Base-by-base conservation (phyloP, 768 basidiomycete species). In the Hortiboletus flavorubellus region DNA sequence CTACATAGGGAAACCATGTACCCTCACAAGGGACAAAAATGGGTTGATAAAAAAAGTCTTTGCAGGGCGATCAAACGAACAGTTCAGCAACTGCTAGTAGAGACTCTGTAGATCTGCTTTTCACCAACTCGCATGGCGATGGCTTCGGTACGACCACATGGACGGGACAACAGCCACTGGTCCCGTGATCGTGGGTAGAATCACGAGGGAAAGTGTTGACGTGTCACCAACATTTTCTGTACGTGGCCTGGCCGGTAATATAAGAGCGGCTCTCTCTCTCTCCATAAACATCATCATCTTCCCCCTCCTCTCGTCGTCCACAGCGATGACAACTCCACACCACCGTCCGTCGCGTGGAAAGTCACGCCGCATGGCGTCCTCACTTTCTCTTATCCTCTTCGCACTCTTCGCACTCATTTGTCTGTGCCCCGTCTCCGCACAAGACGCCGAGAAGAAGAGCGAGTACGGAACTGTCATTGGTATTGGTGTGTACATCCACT, bases 381-480 rank as follows among this genome's bases (percentile, higher is more conserved):
- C 84, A 59, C 74, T 89, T 63, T 85, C 86, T 45, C 59, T 87
- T 59, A 18, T 78, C 54, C 70, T 86, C 60, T 71, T 90, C 72
- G 75, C 82, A 64, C 71, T 91, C 72, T 61, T 91, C 58, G 88
- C 91, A 54, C 65, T 93, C 68, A 67, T 91, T 69, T 84, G 82
- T 69, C 75, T 93, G 60, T 84, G 81, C 65, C 87, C 90, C 16
- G 81, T 79, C 51, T 75, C 72, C 48, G 92, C 91, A 43, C 84
- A 88, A 61, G 87, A 86, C 35, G 55, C 34, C 11, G 73, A 72
- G 37, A 75, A 76, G 60, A 76, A 74, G 62, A 75, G 79, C 54
- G 89, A 94, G 66, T 94, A 90, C 72, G 93, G 94, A 53, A 89
- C 89, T 37, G 93, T 96, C 38, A 96, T 96, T 70, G 94, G 91